Conservation (phyloP, 495 filamentous ascomycete genomes). For the Platismatia glauca region DNA sequence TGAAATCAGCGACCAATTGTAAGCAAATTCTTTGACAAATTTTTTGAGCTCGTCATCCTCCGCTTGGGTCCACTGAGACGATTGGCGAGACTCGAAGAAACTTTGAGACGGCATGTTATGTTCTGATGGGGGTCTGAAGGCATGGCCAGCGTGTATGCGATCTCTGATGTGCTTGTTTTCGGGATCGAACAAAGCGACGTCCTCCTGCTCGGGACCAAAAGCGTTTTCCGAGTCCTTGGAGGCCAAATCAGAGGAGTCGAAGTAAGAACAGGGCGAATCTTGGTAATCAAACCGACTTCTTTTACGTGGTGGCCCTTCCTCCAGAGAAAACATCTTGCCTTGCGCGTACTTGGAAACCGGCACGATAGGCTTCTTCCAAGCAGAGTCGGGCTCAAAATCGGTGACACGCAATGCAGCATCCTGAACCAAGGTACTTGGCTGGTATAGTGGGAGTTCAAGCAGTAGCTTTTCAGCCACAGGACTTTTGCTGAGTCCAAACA, state of each 20-base stretch:
- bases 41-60: slow-evolving; percentile 85
- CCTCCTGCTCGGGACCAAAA: slow-evolving; percentile 59
- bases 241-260: slow-evolving; percentile 25
- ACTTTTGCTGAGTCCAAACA: slow-evolving; percentile 67
- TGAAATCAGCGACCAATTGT: slow-evolving; percentile 94
- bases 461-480: slow-evolving; percentile 72
- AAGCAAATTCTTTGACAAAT: slow-evolving; percentile 82
- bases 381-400: slow-evolving; percentile 54
- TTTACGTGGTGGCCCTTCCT: slow-evolving; percentile 61
- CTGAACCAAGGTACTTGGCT: slow-evolving; percentile 51
- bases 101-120: slow-evolving; percentile 75
- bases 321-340: slow-evolving; percentile 57
- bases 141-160: slow-evolving; percentile 81
- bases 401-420: slow-evolving; percentile 45
- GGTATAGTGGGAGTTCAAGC: slow-evolving; percentile 73
- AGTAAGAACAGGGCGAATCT: slow-evolving; percentile 50
- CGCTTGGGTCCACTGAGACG: slow-evolving; percentile 81
- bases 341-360: slow-evolving; percentile 78
- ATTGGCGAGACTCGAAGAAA: slow-evolving; percentile 77
- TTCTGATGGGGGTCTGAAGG: slow-evolving; percentile 88
- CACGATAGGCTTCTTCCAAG: slow-evolving; percentile 67
- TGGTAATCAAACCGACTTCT: slow-evolving; percentile 71
- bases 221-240: slow-evolving; percentile 31
- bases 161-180: slow-evolving; percentile 87
- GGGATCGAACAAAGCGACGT: slow-evolving; percentile 79